Evolutionary conservation across 1,284 basidiomycete species (phyloP), one percentile per base, ranked within the genome.

Genomic region (Xerocomus nothofagi): DNA sequence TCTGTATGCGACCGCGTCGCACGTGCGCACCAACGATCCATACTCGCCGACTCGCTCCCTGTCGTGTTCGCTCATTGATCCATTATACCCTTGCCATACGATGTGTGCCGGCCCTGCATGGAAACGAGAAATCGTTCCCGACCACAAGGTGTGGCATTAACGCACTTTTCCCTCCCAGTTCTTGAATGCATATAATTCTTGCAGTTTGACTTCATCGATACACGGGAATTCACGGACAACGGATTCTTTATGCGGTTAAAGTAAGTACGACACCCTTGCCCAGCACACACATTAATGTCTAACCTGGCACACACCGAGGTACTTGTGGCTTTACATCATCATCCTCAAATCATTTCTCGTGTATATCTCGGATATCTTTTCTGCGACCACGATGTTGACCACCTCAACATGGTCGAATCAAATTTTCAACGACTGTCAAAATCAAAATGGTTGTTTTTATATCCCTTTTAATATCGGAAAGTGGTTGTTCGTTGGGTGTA

Each of bases 401-500:
- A 94, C 93, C 34, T 78, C 81, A 27, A 81, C 84, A 44, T 98
- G 96, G 93, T 88, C 88, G 45, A 94, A 91, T 61, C 82, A 91
- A 68, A 93, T 96, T 64, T 90, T 93, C 72, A 76, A 85, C 56
- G 79, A 85, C 60, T 93, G 91, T 62, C 73, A 70, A 59, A 56
- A 66, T 57, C 65, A 75, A 62, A 51, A 80, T 15, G 86, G 90
- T 45, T 93, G 91, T 58, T 83, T 98, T 55, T 82, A 85, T 60
- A 93, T 99, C 54, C 86, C 91, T 7, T 98, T 98, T 73, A 75
- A 77, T 50, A 84, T 91, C 45, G 93, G 92, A 52, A 92, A 94
- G 70, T 98, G 94, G 94, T 77, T 99, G 53, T 98, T 99, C 73
- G 88, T 95, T 23, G 93, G 93, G 34, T 99, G 96, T 70, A 98